phyloP scores from a whole-genome alignment of 1,284 basidiomycete genomes.

The Ceratorhiza oryzae-sativae region DNA sequence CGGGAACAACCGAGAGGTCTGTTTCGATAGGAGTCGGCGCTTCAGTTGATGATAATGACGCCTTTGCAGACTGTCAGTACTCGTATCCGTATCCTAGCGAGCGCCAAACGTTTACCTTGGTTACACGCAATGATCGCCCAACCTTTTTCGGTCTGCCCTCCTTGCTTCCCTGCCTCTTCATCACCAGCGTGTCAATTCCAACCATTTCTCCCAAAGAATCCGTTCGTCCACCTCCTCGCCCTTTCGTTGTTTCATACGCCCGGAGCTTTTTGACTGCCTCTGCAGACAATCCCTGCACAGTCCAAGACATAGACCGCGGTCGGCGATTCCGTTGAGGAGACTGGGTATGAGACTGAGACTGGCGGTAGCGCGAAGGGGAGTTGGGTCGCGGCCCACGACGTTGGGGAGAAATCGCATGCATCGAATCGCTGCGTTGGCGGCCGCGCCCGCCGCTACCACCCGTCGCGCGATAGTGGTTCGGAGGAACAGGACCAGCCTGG shows the following conservation, averaged over 20 bases:
- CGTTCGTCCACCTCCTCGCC: neutral
- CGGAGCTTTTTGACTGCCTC: slow-evolving; percentile 35
- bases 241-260: slow-evolving; percentile 18
- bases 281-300: slow-evolving; percentile 16
- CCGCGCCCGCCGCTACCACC: neutral
- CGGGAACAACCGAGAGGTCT: neutral
- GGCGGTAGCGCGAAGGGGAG: slow-evolving; percentile 9
- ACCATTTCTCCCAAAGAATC: slow-evolving; percentile 10
- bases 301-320: slow-evolving; percentile 13
- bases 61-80: neutral
- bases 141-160: neutral
- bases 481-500: neutral
- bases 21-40: neutral
- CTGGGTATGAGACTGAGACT: neutral
- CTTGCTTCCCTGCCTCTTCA: neutral
- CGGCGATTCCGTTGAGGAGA: slow-evolving; percentile 18
- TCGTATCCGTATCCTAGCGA: neutral
- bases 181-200: neutral
- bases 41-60: neutral
- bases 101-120: neutral
- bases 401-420: slow-evolving; percentile 20
- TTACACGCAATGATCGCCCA: neutral
- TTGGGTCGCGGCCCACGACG: neutral
- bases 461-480: neutral
- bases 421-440: slow-evolving; percentile 22